phyloP scores from a whole-genome alignment of 352 stramenopile genomes.

The Phytophthora podocarpi region DNA sequence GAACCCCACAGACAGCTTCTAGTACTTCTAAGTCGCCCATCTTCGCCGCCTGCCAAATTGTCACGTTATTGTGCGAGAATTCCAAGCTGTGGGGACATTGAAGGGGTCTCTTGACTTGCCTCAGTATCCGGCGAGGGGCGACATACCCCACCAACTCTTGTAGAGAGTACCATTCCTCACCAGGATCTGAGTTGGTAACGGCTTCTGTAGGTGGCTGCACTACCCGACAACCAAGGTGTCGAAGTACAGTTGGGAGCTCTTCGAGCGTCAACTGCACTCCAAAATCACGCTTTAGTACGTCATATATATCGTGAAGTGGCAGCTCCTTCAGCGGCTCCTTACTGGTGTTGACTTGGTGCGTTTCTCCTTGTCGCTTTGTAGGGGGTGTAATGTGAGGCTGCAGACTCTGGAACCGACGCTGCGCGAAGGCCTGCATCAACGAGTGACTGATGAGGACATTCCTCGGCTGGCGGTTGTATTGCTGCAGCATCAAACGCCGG shows the following conservation, averaged over 20 bases:
- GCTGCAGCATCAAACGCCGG: conserved; percentile 38
- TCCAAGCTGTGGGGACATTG: conserved; percentile 5
- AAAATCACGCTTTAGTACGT: conserved; percentile 38
- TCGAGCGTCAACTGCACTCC: conserved; percentile 32
- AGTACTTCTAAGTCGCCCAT: conserved; percentile 26
- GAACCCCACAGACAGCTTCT: conserved; percentile 21
- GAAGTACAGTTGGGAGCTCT: conserved; percentile 35
- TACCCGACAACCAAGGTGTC: conserved; percentile 34
- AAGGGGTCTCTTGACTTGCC: conserved; percentile 25
- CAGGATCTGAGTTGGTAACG: not conserved
- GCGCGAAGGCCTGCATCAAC: conserved; percentile 33
- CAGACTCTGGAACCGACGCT: conserved; percentile 19
- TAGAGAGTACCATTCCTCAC: conserved; percentile 31
- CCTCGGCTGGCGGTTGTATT: conserved; percentile 36
- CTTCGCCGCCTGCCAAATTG: conserved; percentile 47
- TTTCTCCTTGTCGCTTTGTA: not conserved
- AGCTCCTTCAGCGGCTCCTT: conserved; percentile 13
- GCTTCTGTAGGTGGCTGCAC: conserved; percentile 8
- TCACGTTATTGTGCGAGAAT: conserved; percentile 25
- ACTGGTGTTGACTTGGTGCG: not conserved
- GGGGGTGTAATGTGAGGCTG: conserved; percentile 2
- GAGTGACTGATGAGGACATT: conserved; percentile 32
- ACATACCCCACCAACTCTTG: conserved; percentile 32
- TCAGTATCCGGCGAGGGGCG: conserved; percentile 27
- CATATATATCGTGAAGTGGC: conserved; percentile 33